These are phyloP conservation scores for Quercus lobata DNA, from an alignment of 331 rosid species.

Conservation along the genomic window DNA sequence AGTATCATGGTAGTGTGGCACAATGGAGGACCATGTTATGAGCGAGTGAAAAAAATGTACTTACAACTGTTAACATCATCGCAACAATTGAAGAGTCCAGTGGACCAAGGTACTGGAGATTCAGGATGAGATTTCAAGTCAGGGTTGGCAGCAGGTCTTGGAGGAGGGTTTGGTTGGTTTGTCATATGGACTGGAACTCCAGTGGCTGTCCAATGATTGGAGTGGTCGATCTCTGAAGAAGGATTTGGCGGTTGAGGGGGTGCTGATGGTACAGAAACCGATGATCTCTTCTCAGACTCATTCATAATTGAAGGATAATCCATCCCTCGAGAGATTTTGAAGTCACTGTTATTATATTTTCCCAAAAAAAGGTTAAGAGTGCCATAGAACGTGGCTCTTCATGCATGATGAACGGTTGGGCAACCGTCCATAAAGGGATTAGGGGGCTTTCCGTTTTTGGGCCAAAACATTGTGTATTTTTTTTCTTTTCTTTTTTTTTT, in stretches of 20 bases:
- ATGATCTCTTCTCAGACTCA: not conserved
- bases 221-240: not conserved
- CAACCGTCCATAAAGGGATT: not conserved
- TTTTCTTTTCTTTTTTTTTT: no score
- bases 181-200: not conserved
- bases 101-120: conserved; percentile 38
- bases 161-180: not conserved
- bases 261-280: not conserved
- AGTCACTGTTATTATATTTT: not conserved
- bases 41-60: not conserved
- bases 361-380: not conserved
- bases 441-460: not conserved
- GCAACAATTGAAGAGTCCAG: conserved; percentile 37
- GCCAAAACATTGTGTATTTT: not conserved
- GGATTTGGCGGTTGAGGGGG: not conserved
- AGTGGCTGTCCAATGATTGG: not conserved
- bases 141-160: not conserved
- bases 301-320: not conserved
- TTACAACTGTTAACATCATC: conserved; percentile 40
- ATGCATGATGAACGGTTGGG: not conserved
- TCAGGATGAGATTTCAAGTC: not conserved
- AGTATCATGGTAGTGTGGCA: not conserved
- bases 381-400: not conserved
- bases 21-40: not conserved
- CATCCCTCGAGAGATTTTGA: not conserved